These are phyloP conservation scores for Tulasnella sp. DNA, from an alignment of 768 basidiomycete species.

Conservation along the genomic window DNA sequence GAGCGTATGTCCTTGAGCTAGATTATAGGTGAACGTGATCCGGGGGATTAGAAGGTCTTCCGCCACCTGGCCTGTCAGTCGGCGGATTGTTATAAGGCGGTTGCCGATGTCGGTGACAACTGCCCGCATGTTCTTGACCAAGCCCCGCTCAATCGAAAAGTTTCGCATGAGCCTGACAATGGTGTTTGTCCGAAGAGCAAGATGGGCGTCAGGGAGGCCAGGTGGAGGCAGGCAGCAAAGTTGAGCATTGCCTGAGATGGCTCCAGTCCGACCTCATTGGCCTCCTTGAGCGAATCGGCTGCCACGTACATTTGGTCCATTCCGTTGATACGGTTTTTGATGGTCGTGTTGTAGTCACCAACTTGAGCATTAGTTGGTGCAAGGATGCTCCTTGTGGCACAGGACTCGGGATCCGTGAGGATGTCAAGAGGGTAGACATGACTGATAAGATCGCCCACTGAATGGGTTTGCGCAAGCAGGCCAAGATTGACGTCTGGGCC, in stretches of 20 bases:
- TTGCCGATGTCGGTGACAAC: slow-evolving; percentile 36
- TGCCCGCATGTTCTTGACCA: slow-evolving; percentile 44
- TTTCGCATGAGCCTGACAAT: slow-evolving; percentile 41
- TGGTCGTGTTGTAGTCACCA: slow-evolving; percentile 37
- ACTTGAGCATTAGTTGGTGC: slow-evolving; percentile 41
- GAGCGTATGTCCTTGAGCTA: not conserved
- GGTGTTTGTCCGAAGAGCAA: slow-evolving; percentile 37
- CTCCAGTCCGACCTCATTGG: slow-evolving; percentile 29
- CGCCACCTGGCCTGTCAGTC: slow-evolving; percentile 26
- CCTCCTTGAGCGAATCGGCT: slow-evolving; percentile 34
- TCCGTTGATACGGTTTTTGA: slow-evolving; percentile 35
- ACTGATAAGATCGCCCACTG: slow-evolving; percentile 32
- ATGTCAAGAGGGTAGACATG: slow-evolving; percentile 35
- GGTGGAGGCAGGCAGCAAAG: slow-evolving; percentile 31
- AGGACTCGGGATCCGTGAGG: slow-evolving; percentile 32
- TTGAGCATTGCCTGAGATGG: slow-evolving; percentile 31
- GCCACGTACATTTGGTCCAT: slow-evolving; percentile 32
- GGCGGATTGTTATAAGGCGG: slow-evolving; percentile 31
- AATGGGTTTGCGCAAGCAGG: slow-evolving; percentile 30
- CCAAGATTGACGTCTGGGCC: slow-evolving; percentile 33
- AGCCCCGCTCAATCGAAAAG: slow-evolving; percentile 38
- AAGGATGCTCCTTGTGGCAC: slow-evolving; percentile 38
- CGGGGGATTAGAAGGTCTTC: slow-evolving; percentile 12
- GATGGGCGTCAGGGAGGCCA: slow-evolving; percentile 33
- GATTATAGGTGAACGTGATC: slow-evolving; percentile 6